Base-by-base conservation (phyloP, 78 protist genomes). In the Dictyostelium capitatum region DNA sequence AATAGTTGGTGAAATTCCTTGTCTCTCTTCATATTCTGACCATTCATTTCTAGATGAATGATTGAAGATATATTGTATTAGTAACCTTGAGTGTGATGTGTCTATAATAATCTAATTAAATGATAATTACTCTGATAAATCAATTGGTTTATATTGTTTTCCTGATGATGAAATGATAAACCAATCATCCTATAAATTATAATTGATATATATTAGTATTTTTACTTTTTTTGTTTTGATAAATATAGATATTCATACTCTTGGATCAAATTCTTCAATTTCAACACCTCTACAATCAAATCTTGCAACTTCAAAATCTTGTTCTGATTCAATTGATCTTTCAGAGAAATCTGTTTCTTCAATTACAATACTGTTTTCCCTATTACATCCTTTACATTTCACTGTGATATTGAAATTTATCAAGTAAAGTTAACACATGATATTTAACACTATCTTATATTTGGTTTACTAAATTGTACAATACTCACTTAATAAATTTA, bases 251-350 rank as follows among this genome's bases (percentile, higher is more conserved):
- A 37, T 12, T 19, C 6, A 23, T 28, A 37, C 69, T 59, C 90
- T 83, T 83, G 90, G 90, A 83, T 83, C 90, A 56, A 83, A 83
- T 54, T 83, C 90, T 54, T 83, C 90, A 19, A 83, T 30, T 83
- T 83, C 90, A 19, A 83, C 54, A 72, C 90, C 90, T 72, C 90
- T 69, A 14, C 90, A 83, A 70, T 83, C 90, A 54, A 83, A 72
- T 51, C 79, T 67, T 12, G 57, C 90, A 19, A 83, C 30, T 54
- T 67, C 90, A 59, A 80, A 46, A 20, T 50, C 54, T 54, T 69
- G 8, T 72, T 72, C 90, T 5, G 80, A 32, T 83, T 69, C 70
- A 41, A 50, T 28, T 37, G 74, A 59, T 54, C 90, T 43, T 7
- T 50, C 78, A 32, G 72, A 20, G 28, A 15, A 43, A 28, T 70